Base-by-base conservation (phyloP, 805 yeast species). In the Metschnikowia similis region DNA sequence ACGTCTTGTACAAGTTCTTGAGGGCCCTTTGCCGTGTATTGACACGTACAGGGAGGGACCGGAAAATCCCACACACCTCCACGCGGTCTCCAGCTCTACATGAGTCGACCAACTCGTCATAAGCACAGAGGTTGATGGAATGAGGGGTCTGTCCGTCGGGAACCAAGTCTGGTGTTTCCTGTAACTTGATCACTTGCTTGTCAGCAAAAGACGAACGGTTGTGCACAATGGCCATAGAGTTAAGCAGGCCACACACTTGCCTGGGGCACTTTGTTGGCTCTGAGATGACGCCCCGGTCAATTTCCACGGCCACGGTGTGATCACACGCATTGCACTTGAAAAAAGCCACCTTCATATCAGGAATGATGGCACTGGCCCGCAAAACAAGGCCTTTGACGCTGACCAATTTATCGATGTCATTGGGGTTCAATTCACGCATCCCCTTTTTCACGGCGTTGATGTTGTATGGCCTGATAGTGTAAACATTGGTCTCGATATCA, bases 71-170 rank as follows among this genome's bases (percentile, higher is more conserved):
- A 50, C 97, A 90, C 16, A 91, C 95, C 66, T 92, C 96, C 42
- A 94, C 80, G 51, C 97, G 81, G 67, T 94, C 99, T 76, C 99
- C 99, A 8, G 99, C 97, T 60, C 96, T 81, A 61, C 96, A 87
- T 48, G 87, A 78, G 66, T 94, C 99, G 1, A 94, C 99, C 53
- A 94, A 76, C 66, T 94, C 98, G 67, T 94, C 99, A 64, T 92
- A 94, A 1, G 89, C 96, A 72, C 97, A 89, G 29, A 94, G 72
- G 6, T 96, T 89, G 43, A 94, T 88, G 11, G 97, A 85, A 67
- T 94, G 99, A 1, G 99, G 99, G 2, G 99, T 94, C 69, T 94
- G 99, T 14, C 99, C 99, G 70, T 88, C 98, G 4, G 99, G 99
- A 13, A 92, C 96, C 54, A 83, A 77, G 67, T 94, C 99, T 0